A percentile compares a stretch with the other conserved stretches of the same genome.
Conservation (phyloP, 768 basidiomycete species). For the Postia placenta region DNA sequence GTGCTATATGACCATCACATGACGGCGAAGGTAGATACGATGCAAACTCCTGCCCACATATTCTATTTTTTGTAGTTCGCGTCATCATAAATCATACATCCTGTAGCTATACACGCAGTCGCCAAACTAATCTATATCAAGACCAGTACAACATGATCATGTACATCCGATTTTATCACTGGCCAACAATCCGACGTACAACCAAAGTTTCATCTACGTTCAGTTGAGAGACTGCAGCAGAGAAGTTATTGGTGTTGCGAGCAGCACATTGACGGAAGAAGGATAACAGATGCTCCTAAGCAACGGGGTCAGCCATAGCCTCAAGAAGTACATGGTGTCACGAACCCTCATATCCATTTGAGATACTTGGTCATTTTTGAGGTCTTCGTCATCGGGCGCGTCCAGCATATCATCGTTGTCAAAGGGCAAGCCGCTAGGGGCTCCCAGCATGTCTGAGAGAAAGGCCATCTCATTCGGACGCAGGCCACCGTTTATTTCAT, state of each 20-base stretch:
- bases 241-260: conserved; percentile 58
- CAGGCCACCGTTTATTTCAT: conserved; percentile 28
- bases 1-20: too few species aligned
- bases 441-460: conserved; percentile 78
- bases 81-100: too few species aligned
- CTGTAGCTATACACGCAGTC: too few species aligned
- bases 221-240: conserved; percentile 56
- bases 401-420: conserved; percentile 76
- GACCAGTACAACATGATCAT: too few species aligned
- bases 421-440: conserved; percentile 67
- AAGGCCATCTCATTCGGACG: conserved; percentile 72
- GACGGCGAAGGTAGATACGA: too few species aligned
- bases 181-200: conserved; percentile 42
- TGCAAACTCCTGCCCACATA: too few species aligned
- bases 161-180: too few species aligned
- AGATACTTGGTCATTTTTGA: conserved; percentile 80
- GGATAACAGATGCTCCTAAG: conserved; percentile 57
- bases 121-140: too few species aligned
- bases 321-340: conserved; percentile 2
- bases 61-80: too few species aligned
- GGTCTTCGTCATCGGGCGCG: conserved; percentile 78
- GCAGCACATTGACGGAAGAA: conserved; percentile 69
- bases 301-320: not conserved
- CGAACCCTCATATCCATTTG: conserved; percentile 75
- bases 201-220: conserved; percentile 66